A percentile compares a stretch with the other conserved stretches of the same genome.
These are phyloP conservation scores for Volvariella surrecta DNA, from an alignment of 1,284 basidiomycete genomes.

Conservation along the genomic window DNA sequence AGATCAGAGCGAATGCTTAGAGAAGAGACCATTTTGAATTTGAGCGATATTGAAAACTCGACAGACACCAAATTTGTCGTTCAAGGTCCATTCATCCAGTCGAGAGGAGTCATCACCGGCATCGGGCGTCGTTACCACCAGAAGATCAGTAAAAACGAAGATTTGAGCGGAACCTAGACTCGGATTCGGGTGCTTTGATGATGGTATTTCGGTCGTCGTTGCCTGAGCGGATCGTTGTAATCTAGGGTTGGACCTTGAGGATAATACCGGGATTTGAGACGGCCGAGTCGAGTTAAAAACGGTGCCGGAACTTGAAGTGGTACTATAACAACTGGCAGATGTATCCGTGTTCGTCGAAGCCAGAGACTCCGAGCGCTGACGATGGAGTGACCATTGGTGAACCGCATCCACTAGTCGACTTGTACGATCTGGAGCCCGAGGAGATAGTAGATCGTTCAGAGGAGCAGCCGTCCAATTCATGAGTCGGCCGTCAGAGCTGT, in stretches of 20 bases:
- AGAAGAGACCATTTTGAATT: conserved; percentile 15
- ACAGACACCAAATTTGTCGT: conserved; percentile 46
- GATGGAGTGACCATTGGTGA: conserved; percentile 29
- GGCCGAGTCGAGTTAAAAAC: conserved; percentile 7
- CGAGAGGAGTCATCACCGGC: conserved; percentile 15
- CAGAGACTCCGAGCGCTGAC: conserved; percentile 36
- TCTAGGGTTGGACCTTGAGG: no score
- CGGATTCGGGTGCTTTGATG: conserved; percentile 8
- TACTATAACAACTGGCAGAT: not conserved
- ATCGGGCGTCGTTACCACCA: conserved; percentile 38
- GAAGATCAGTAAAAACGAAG: conserved; percentile 65
- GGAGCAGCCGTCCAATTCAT: conserved; percentile 7
- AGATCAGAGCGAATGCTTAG: no score
- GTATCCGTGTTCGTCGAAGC: conserved; percentile 24
- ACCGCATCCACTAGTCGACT: conserved; percentile 32
- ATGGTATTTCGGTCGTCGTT: conserved; percentile 4
- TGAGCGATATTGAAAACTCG: conserved; percentile 44
- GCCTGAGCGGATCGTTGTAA: no score
- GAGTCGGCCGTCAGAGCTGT: conserved; percentile 2
- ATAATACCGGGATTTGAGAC: conserved; percentile 1
- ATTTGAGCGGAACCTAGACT: conserved; percentile 30
- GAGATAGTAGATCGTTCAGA: conserved; percentile 7
- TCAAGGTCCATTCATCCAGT: conserved; percentile 28
- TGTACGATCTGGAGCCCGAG: conserved; percentile 14
- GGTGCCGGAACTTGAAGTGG: conserved; percentile 15